Base-by-base conservation (phyloP, 371 early-diverging fungal genomes). In the Zopfochytrium polystomum region DNA sequence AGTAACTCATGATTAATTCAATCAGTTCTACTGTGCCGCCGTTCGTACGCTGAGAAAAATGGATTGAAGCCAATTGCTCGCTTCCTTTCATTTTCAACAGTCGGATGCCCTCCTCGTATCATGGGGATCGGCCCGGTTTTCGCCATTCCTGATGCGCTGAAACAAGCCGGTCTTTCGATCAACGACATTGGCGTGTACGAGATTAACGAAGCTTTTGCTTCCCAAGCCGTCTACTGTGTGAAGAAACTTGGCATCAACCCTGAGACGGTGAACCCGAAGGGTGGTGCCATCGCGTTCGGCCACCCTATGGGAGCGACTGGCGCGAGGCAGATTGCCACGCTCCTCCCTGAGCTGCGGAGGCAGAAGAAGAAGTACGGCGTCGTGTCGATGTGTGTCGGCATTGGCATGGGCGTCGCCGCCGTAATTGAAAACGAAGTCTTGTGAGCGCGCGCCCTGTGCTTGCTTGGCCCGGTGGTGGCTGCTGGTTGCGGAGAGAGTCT, bases 131-230 rank as follows among this genome's bases (percentile, higher is more conserved):
- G 98, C 22, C 95, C 93, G 20, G 92, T 91, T 25, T 84, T 76
- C 55, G 91, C 97, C 52, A 96, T 97, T 74, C 98, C 98, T 22
- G 85, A 81, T 0, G 95, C 90, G 33, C 79, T 90, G 62, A 78
- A 88, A 69, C 85, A 90, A 73, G 89, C 92, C 53, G 90, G 91
- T 23, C 70, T 98, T 52, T 72, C 71, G 35, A 56, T 90, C 49
- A 73, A 83, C 52, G 92, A 99, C 72, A 82, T 98, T 44, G 77
- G 60, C 56, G 56, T 76, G 48, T 84, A 64, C 60, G 84, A 84
- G 77, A 85, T 95, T 68, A 98, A 98, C 81, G 98, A 98, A 78
- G 99, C 99, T 25, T 98, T 98, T 78, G 98, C 98, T 30, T 95
- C 95, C 63, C 97, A 98, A 80, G 90, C 93, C 22, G 86, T 95